Conservation (phyloP, 139 green algal species). For the Chlamydomonas sp. region DNA sequence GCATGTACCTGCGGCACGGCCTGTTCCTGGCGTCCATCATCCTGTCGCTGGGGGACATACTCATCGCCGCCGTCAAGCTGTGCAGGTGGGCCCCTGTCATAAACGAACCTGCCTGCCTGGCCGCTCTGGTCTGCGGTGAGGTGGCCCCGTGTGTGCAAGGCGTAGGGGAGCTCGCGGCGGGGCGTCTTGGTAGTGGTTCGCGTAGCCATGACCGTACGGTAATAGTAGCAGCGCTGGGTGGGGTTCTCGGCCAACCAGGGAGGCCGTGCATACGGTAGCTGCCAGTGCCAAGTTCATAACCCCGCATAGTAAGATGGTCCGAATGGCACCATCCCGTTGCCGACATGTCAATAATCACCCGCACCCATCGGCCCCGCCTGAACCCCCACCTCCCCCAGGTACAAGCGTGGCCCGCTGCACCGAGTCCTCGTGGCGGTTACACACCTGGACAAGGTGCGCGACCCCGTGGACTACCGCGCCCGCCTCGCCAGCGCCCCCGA, state of each 20-base stretch:
- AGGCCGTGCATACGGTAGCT: background rate
- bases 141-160: too few species aligned
- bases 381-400: background rate
- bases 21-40: conserved; percentile 53
- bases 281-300: background rate
- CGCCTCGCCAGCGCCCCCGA: background rate
- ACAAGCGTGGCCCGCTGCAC: conserved; percentile 35
- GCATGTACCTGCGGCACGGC: conserved; percentile 50
- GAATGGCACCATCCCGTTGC: background rate
- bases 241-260: background rate
- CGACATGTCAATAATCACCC: background rate
- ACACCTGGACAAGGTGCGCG: conserved; percentile 24
- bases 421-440: conserved; percentile 22
- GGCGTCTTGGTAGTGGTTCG: too few species aligned
- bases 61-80: conserved; percentile 44
- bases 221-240: too few species aligned
- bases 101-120: background rate
- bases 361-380: background rate
- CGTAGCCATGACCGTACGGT: too few species aligned
- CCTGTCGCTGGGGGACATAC: conserved; percentile 50
- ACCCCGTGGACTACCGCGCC: conserved; percentile 22
- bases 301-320: background rate
- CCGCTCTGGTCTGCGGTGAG: background rate
- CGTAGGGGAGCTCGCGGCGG: too few species aligned
- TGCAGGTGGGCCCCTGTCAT: background rate